phyloP scores from a whole-genome alignment of 2,329 filamentous ascomycete species.

The Boeremia lycopersici region DNA sequence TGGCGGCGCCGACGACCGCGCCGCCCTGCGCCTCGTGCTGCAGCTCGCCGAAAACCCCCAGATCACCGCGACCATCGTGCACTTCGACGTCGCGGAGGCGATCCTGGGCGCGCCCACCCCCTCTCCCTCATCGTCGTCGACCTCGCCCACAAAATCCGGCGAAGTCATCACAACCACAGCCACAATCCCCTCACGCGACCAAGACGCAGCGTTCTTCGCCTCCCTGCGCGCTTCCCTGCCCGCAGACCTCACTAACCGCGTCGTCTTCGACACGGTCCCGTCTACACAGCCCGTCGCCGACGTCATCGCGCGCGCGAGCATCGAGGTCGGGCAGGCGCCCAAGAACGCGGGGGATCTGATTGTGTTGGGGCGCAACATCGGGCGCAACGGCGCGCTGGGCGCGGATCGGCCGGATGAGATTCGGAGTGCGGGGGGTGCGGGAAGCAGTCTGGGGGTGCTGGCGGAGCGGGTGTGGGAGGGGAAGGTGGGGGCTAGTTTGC shows the following conservation, averaged over 20 bases:
- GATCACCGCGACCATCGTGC: conserved; percentile 77
- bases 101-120: conserved; percentile 22
- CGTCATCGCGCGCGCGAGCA: conserved; percentile 60
- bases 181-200: conserved; percentile 38
- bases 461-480: conserved; percentile 65
- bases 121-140: conserved; percentile 10
- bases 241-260: conserved; percentile 56
- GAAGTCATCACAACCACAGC: conserved; percentile 17
- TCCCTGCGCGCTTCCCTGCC: conserved; percentile 63
- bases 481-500: conserved; percentile 68
- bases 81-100: conserved; percentile 53
- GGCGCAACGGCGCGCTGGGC: conserved; percentile 32
- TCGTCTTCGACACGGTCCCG: conserved; percentile 62
- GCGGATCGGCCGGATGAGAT: conserved; percentile 52
- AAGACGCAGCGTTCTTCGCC: conserved; percentile 62
- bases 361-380: conserved; percentile 63
- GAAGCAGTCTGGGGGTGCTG: conserved; percentile 62
- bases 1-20: conserved; percentile 79
- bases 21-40: conserved; percentile 79
- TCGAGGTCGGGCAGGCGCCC: conserved; percentile 64
- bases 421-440: conserved; percentile 35
- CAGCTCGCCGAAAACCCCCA: conserved; percentile 81
- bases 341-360: conserved; percentile 75
- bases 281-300: conserved; percentile 47
- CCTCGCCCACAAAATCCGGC: conserved; percentile 24